phyloP scores from a whole-genome alignment of 305 asterid species.

The Fraxinus greggii region DNA sequence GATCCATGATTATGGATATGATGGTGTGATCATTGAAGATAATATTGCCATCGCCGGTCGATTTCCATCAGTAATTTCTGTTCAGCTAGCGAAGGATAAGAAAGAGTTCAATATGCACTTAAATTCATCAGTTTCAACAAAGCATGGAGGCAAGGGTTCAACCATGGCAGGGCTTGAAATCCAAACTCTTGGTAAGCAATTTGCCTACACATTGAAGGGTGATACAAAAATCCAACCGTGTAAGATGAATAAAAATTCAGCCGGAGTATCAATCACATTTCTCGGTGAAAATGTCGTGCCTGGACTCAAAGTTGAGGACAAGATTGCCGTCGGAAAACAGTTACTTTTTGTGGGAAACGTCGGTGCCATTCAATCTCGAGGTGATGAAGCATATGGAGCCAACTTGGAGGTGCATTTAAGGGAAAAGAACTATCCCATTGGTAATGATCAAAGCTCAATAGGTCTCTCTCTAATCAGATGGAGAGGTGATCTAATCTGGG shows the following conservation, averaged over 20 bases:
- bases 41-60: constrained; percentile 23
- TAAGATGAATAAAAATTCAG: constrained; percentile 30
- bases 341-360: constrained; percentile 33
- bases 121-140: constrained; percentile 36
- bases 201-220: constrained; percentile 33
- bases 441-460: constrained; percentile 29
- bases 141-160: constrained; percentile 32
- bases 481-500: constrained; percentile 38
- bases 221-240: constrained; percentile 28
- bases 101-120: constrained; percentile 34
- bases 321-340: constrained; percentile 30
- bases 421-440: constrained; percentile 26
- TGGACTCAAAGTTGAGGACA: constrained; percentile 37
- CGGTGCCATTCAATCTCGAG: constrained; percentile 32
- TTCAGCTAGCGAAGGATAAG: constrained; percentile 41
- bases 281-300: constrained; percentile 25
- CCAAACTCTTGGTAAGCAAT: constrained; percentile 30
- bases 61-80: constrained; percentile 34
- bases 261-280: constrained; percentile 36
- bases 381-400: constrained; percentile 39
- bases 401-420: constrained; percentile 33
- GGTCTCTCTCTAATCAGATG: constrained; percentile 39
- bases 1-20: constrained; percentile 47
- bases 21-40: constrained; percentile 37
- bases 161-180: constrained; percentile 35